A percentile compares a stretch with the other conserved stretches of the same genome.
phyloP scores from a whole-genome alignment of 345 rosid genomes.

The Nephelium lappaceum region DNA sequence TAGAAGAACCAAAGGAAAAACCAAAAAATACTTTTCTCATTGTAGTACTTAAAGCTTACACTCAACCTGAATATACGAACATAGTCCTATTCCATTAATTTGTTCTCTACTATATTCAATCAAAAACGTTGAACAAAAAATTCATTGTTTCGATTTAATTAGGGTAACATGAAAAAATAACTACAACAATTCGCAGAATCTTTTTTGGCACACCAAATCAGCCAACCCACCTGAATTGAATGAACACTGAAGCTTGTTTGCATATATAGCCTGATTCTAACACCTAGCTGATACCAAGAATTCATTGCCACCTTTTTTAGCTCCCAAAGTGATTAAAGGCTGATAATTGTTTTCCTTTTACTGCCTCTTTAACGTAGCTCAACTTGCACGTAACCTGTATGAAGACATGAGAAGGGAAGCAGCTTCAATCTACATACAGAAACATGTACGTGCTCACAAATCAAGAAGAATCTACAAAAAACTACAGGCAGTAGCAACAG shows the following conservation, averaged over 20 bases:
- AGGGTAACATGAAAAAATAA: not conserved
- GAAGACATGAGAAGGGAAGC: slow-evolving; percentile 57
- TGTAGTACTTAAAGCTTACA: not conserved
- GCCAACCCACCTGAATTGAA: not conserved
- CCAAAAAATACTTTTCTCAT: not conserved
- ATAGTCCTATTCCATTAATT: not conserved
- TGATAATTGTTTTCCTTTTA: slow-evolving; percentile 1
- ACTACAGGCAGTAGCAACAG: slow-evolving; percentile 46
- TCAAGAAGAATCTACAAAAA: slow-evolving; percentile 47
- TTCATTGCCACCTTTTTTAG: not conserved
- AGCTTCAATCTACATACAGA: slow-evolving; percentile 52
- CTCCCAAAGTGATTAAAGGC: not conserved
- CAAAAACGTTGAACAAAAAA: not conserved
- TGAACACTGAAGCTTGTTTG: not conserved
- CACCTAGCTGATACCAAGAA: not conserved
- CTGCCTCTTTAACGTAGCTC: slow-evolving; percentile 38
- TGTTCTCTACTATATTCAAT: not conserved
- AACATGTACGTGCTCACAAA: slow-evolving; percentile 42
- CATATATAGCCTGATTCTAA: not conserved
- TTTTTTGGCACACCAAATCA: not conserved
- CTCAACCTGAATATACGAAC: not conserved
- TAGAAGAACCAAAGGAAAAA: slow-evolving; percentile 4
- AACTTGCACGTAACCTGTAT: slow-evolving; percentile 61
- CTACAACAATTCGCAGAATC: not conserved
- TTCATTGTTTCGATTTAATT: not conserved